These are phyloP conservation scores for Lentinula raphanica DNA, from an alignment of 768 basidiomycete genomes.

Conservation along the genomic window DNA sequence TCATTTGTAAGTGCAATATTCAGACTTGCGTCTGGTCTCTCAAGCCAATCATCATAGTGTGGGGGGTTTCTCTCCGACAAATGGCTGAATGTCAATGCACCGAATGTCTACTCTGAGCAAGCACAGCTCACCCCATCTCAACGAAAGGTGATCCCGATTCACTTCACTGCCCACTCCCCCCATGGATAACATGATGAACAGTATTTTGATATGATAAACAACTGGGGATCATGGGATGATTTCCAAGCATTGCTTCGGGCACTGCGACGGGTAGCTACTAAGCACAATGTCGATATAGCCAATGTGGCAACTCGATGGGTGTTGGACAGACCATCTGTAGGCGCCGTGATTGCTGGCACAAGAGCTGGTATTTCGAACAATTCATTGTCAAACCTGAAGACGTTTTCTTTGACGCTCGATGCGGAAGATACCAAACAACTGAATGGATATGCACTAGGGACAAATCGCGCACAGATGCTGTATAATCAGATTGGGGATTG, in stretches of 20 bases:
- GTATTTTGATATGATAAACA: slow-evolving; percentile 55
- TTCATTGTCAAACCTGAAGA: slow-evolving; percentile 44
- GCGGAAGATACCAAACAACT: slow-evolving; percentile 40
- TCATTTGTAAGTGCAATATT: slow-evolving; percentile 38
- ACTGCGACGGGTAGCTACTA: slow-evolving; percentile 43
- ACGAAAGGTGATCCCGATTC: slow-evolving; percentile 37
- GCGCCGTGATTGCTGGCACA: slow-evolving; percentile 54
- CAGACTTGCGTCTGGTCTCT: neutral
- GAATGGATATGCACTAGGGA: slow-evolving; percentile 41
- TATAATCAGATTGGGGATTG: slow-evolving; percentile 46
- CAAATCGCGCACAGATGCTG: slow-evolving; percentile 30
- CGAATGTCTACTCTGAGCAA: slow-evolving; percentile 40
- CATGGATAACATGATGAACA: too few relatives aligned
- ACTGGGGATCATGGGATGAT: slow-evolving; percentile 53
- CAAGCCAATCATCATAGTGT: slow-evolving; percentile 32
- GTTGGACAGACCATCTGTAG: slow-evolving; percentile 49
- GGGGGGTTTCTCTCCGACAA: slow-evolving; percentile 57
- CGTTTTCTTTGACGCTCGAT: slow-evolving; percentile 38
- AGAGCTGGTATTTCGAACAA: slow-evolving; percentile 54
- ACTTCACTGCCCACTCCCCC: neutral
- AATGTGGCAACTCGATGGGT: slow-evolving; percentile 61
- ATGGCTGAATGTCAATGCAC: slow-evolving; percentile 45
- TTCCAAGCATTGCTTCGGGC: slow-evolving; percentile 45
- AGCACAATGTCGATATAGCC: slow-evolving; percentile 46
- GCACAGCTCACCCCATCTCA: slow-evolving; percentile 52